phyloP scores from a whole-genome alignment of 2,329 filamentous ascomycete species.

The Ophiocordyceps unilateralis region DNA sequence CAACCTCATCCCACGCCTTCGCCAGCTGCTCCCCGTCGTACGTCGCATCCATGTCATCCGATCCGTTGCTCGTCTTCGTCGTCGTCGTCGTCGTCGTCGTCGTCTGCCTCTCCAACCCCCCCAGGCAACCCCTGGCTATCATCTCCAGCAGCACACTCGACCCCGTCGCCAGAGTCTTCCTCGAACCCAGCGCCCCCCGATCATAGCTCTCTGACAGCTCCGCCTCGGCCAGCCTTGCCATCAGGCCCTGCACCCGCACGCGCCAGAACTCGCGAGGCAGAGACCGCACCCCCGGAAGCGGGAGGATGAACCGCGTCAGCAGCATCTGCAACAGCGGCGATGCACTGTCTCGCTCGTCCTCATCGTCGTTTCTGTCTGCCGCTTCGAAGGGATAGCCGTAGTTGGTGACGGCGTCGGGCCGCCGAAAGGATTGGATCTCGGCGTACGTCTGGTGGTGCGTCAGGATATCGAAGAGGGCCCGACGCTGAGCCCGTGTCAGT shows the following conservation, averaged over 20 bases:
- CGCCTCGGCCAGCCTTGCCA: slow-evolving; percentile 45
- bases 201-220: slow-evolving; percentile 70
- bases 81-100: neutral
- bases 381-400: slow-evolving; percentile 53
- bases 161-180: slow-evolving; percentile 60
- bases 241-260: slow-evolving; percentile 38
- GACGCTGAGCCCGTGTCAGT: slow-evolving; percentile 23
- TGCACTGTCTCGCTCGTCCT: slow-evolving; percentile 9
- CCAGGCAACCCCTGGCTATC: slow-evolving; percentile 46
- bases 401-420: slow-evolving; percentile 40
- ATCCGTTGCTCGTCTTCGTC: neutral
- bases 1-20: slow-evolving; percentile 47
- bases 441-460: slow-evolving; percentile 41
- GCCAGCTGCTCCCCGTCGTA: slow-evolving; percentile 47
- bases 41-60: slow-evolving; percentile 5
- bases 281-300: slow-evolving; percentile 47
- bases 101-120: slow-evolving; percentile 23
- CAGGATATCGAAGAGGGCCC: slow-evolving; percentile 41
- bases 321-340: slow-evolving; percentile 50
- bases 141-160: slow-evolving; percentile 54
- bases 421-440: slow-evolving; percentile 58
- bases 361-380: slow-evolving; percentile 6
- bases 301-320: slow-evolving; percentile 45
- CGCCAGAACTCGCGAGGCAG: slow-evolving; percentile 50
- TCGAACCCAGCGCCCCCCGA: slow-evolving; percentile 54